Base-by-base conservation (phyloP, 2,329 filamentous ascomycete species). In the Hypoxylon sp. region DNA sequence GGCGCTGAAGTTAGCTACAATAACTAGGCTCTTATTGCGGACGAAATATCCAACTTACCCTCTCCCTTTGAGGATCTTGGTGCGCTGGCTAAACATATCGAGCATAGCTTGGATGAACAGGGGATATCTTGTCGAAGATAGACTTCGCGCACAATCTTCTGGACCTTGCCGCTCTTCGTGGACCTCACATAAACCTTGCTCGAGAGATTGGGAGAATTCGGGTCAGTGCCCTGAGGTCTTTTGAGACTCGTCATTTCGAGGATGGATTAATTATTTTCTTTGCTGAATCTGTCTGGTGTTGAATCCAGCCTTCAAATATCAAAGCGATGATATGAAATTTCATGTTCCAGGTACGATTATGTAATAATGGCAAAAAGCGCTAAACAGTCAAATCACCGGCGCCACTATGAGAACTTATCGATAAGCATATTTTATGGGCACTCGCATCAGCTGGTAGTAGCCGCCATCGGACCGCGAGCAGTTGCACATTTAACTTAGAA, bases 91-190 rank as follows among this genome's bases (percentile, higher is more conserved):
- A 92, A 85, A 79, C 96, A 99, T 75, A 81, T 82, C 68, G 87
- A 86, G 83, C 96, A 99, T 48, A 99, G 84, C 80, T 91, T 92
- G 25, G 95, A 98, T 34, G 95, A 98, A 83, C 96, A 99, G 53
- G 96, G 95, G 76, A 99, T 98, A 79, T 99, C 96, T 82, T 95
- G 93, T 80, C 96, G 90, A 68, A 99, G 86, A 81, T 99, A 99
- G 70, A 98, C 87, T 84, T 99, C 96, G 76, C 94, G 90, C 72
- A 99, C 96, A 77, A 99, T 97, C 86, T 99, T 99, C 81, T 98
- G 96, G 66, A 98, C 95, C 83, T 98, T 98, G 80, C 96, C 96
- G 80, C 90, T 96, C 81, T 93, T 94, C 51, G 95, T 97, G 25
- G 96, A 98, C 67, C 96, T 89, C 70, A 99, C 93, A 78, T 97